Evolutionary conservation across 2,329 filamentous ascomycete genomes (phyloP).

Genomic region (Hypoxylon sp.): DNA sequence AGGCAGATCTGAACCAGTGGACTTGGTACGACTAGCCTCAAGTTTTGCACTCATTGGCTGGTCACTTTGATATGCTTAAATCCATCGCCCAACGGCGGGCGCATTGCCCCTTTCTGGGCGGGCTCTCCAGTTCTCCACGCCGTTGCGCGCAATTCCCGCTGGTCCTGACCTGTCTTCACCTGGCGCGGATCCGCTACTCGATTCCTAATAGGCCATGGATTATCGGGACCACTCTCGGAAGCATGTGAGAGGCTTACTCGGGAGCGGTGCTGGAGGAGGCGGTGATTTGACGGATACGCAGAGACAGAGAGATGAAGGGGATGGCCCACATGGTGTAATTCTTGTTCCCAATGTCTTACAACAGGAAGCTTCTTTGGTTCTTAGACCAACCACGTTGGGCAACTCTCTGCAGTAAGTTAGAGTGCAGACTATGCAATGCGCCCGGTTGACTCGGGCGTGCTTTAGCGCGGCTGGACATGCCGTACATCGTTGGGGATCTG

Average conservation of each 20-base stretch:
- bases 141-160: slow-evolving; percentile 30
- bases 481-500: slow-evolving; percentile 38
- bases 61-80: slow-evolving; percentile 35
- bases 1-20: slow-evolving; percentile 36
- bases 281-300: slow-evolving; percentile 37
- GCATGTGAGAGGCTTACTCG: slow-evolving; percentile 38
- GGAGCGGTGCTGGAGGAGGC: slow-evolving; percentile 21
- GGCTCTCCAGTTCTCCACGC: slow-evolving; percentile 23
- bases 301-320: slow-evolving; percentile 41
- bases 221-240: slow-evolving; percentile 39
- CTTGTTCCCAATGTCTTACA: slow-evolving; percentile 41
- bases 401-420: slow-evolving; percentile 26
- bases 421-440: slow-evolving; percentile 23
- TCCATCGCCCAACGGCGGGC: slow-evolving; percentile 28
- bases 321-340: slow-evolving; percentile 31
- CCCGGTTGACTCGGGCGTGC: slow-evolving; percentile 28
- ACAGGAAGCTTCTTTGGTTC: slow-evolving; percentile 34
- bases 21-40: slow-evolving; percentile 29
- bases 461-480: slow-evolving; percentile 42
- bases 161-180: slow-evolving; percentile 26
- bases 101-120: slow-evolving; percentile 25
- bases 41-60: slow-evolving; percentile 34
- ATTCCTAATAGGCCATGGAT: slow-evolving; percentile 17
- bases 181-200: slow-evolving; percentile 27
- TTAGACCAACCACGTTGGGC: slow-evolving; percentile 33